Evolutionary conservation across 768 basidiomycete species (phyloP).

Genomic region (Crucibulum laeve): DNA sequence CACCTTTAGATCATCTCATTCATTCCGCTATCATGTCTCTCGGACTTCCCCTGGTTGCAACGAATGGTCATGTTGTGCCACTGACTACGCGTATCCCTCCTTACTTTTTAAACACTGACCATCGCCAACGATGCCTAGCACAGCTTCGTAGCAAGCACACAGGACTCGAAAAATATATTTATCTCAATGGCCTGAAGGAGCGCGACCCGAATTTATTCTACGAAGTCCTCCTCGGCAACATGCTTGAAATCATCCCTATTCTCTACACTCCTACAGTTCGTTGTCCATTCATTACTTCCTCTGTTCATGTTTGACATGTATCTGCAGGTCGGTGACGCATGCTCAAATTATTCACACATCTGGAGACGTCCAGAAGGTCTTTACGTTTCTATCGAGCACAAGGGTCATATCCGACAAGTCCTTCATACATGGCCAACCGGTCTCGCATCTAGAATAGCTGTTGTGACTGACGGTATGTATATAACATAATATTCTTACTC

Average conservation of each 20-base stretch:
- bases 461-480: slow-evolving; percentile 74
- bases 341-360: slow-evolving; percentile 66
- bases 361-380: slow-evolving; percentile 60
- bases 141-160: slow-evolving; percentile 55
- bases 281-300: neutral
- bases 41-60: slow-evolving; percentile 4
- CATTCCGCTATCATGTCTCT: slow-evolving; percentile 16
- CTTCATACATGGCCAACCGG: slow-evolving; percentile 47
- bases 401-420: slow-evolving; percentile 56
- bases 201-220: slow-evolving; percentile 67
- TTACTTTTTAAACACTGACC: slow-evolving; percentile 43
- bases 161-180: slow-evolving; percentile 68
- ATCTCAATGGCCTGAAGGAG: slow-evolving; percentile 58
- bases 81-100: slow-evolving; percentile 36
- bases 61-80: slow-evolving; percentile 1
- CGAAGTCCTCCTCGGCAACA: slow-evolving; percentile 53
- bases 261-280: slow-evolving; percentile 72
- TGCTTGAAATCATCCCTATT: slow-evolving; percentile 65
- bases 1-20: slow-evolving; percentile 7
- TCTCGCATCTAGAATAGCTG: slow-evolving; percentile 54
- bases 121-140: slow-evolving; percentile 49
- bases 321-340: slow-evolving; percentile 64
- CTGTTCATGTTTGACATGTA: slow-evolving; percentile 10
- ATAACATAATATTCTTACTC: neutral
- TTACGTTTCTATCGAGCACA: slow-evolving; percentile 62